Percentiles rank a stretch among this genome's conserved stretches.
Conservation (phyloP, 768 basidiomycete genomes). For the Lentinula sp. region DNA sequence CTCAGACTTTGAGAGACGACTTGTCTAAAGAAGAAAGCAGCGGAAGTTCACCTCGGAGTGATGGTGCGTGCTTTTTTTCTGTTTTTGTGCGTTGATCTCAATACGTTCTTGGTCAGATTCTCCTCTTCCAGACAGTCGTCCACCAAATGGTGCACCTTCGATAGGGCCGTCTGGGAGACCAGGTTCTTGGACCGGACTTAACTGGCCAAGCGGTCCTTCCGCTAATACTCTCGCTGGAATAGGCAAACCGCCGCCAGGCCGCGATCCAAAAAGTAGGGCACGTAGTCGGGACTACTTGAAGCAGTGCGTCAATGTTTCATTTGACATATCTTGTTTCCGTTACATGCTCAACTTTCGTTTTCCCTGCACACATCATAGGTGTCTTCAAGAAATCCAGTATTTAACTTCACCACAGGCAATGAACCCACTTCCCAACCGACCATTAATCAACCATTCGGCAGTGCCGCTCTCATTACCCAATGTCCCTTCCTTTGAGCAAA, state of each 20-base stretch:
- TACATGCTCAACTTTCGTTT: slow-evolving; percentile 1
- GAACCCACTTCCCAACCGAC: slow-evolving; percentile 91
- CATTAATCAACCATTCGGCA: slow-evolving; percentile 61
- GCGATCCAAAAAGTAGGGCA: slow-evolving; percentile 94
- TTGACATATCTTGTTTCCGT: slow-evolving; percentile 1
- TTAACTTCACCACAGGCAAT: slow-evolving; percentile 95
- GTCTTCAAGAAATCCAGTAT: slow-evolving; percentile 97
- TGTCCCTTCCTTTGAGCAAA: slow-evolving; percentile 67
- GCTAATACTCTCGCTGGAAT: slow-evolving; percentile 39
- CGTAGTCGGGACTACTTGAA: slow-evolving; percentile 95
- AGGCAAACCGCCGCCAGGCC: slow-evolving; percentile 71
- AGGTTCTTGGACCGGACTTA: slow-evolving; percentile 50
- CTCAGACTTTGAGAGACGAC: slow-evolving; percentile 62
- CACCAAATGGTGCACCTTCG: slow-evolving; percentile 53
- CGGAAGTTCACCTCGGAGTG: slow-evolving; percentile 79
- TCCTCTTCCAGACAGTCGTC: slow-evolving; percentile 63
- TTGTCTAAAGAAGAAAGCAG: slow-evolving; percentile 71
- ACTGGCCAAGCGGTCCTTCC: slow-evolving; percentile 40
- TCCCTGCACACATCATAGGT: slow-evolving; percentile 39
- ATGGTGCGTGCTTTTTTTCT: slow-evolving; percentile 43
- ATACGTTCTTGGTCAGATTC: slow-evolving; percentile 45
- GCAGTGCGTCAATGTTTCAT: slow-evolving; percentile 52
- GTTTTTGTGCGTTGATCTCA: slow-evolving; percentile 2
- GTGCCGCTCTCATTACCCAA: slow-evolving; percentile 65
- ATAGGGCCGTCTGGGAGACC: slow-evolving; percentile 42